Base-by-base conservation (phyloP, 192 early-diverging fungal genomes). In the Umbelopsis ramanniana region DNA sequence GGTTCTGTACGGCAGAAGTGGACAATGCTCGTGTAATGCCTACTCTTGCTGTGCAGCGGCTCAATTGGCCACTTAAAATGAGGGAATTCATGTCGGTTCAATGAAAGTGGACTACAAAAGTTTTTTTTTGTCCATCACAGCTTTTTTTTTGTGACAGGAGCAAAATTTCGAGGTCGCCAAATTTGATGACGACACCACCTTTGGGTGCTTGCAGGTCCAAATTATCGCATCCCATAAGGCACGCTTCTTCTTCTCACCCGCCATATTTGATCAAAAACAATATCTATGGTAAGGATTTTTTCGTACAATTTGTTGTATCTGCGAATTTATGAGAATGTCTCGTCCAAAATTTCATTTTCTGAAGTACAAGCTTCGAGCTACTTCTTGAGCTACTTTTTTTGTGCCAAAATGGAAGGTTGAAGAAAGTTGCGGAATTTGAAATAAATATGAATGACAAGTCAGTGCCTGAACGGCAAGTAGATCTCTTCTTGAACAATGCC, bases 401-500 rank as follows among this genome's bases (percentile, higher is more conserved):
- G 7, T 35, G 57, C 14, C 1, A 17, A 17, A 19, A 37, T 19
- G 19, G 57, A 63, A 37, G 29, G 17, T 37, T 37, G 15, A 63
- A 5, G 29, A 63, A 63, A 19, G 8, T 37, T 63, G 17, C 57
- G 57, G 57, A 63, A 29, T 63, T 63, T 35, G 14, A 63, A 63
- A 37, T 63, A 63, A 29, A 29, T 19, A 1, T 17, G 14, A 63
- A 63, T 63, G 57, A 54, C n/a, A 26, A 26, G 53, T 19, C 26
- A 7, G 53, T 54, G n/a, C 53, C 53, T 54, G 53, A 63, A 29
- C 11, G 15, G 33, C 11, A 37, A 63, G 29, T 29, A 63, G 57
- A 37, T 63, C 57, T 37, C 14, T 17, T 63, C 15, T 35, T 19
- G n/a, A 47, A 26, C 46, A 33, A 75, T 71, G 69, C 60, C 68